Percentiles rank a stretch among this genome's conserved stretches.
These are phyloP conservation scores for Scenedesmus sp. DNA, from an alignment of 163 green algal genomes.

Conservation along the genomic window DNA sequence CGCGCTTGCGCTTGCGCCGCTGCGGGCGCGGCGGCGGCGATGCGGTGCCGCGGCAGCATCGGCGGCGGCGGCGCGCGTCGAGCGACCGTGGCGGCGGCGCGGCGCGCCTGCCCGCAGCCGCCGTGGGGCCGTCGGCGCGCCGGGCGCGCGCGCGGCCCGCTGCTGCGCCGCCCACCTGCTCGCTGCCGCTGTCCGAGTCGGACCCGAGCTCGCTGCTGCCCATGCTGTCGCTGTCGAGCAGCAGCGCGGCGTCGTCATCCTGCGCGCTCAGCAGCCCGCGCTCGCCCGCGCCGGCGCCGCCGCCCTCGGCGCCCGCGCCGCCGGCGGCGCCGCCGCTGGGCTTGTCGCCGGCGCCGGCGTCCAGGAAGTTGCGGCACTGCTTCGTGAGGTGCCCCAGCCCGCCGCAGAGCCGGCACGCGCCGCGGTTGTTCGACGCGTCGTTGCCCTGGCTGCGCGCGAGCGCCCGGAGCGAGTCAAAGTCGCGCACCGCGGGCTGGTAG, in stretches of 20 bases:
- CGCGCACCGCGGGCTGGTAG: slow-evolving; percentile 72
- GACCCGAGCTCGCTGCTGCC: slow-evolving; percentile 18
- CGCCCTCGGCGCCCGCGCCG: neutral
- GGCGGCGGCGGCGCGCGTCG: neutral
- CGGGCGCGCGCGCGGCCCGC: neutral
- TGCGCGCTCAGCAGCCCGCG: slow-evolving; percentile 31
- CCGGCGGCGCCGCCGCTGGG: slow-evolving; percentile 10
- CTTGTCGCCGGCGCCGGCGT: neutral
- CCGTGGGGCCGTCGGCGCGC: neutral
- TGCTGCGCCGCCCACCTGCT: slow-evolving; percentile 2
- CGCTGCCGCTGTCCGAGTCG: slow-evolving; percentile 32
- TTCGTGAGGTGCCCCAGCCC: slow-evolving; percentile 85
- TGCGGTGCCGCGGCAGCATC: neutral
- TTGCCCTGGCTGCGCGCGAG: slow-evolving; percentile 69
- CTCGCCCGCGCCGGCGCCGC: slow-evolving; percentile 1
- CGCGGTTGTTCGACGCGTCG: slow-evolving; percentile 55
- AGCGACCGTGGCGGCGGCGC: neutral
- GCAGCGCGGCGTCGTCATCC: slow-evolving; percentile 31
- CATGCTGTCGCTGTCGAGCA: slow-evolving; percentile 24
- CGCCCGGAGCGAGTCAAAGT: slow-evolving; percentile 70
- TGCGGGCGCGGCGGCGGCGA: neutral
- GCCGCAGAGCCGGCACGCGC: slow-evolving; percentile 80
- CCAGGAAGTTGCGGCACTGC: slow-evolving; percentile 81
- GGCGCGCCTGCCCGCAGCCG: neutral
- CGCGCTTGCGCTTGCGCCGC: slow-evolving; percentile 5